A percentile compares a stretch with the other conserved stretches of the same genome.
phyloP scores from a whole-genome alignment of 306 rosid species.

The Vigna angularis region DNA sequence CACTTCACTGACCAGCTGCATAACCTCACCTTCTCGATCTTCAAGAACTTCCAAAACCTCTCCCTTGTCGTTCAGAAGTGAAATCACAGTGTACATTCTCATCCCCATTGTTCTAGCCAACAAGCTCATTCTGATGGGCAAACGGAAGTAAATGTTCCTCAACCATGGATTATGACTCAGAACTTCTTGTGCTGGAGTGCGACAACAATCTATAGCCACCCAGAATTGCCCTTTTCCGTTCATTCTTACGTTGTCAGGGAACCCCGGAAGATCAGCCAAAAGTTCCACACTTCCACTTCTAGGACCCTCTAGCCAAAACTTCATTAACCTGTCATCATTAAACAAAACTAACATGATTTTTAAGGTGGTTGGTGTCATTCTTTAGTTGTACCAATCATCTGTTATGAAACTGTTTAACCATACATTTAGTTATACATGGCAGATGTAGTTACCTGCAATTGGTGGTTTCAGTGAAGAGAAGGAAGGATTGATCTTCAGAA shows the following conservation, averaged over 20 bases:
- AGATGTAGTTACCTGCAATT: constrained; percentile 74
- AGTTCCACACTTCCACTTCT: constrained; percentile 57
- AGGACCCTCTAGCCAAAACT: constrained; percentile 72
- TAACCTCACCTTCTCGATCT: constrained; percentile 69
- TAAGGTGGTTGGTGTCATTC: neutral
- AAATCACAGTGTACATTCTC: constrained; percentile 82
- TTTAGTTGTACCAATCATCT: neutral
- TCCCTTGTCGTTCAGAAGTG: constrained; percentile 68
- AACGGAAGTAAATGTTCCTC: constrained; percentile 69
- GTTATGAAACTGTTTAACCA: neutral
- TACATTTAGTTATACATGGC: neutral
- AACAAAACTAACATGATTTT: too few relatives aligned
- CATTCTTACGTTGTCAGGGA: constrained; percentile 90
- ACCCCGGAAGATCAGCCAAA: constrained; percentile 77
- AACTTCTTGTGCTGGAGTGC: constrained; percentile 78
- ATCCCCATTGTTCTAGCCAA: constrained; percentile 80
- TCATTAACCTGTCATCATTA: constrained; percentile 61
- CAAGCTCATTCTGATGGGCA: constrained; percentile 73
- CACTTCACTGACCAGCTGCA: constrained; percentile 94
- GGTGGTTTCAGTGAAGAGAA: constrained; percentile 86
- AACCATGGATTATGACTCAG: constrained; percentile 83
- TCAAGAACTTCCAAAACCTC: constrained; percentile 84
- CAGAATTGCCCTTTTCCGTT: constrained; percentile 77
- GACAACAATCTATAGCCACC: constrained; percentile 95
- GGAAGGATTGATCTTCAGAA: constrained; percentile 73